Percentiles rank a stretch among this genome's conserved stretches.
Conservation (phyloP, 2,329 filamentous ascomycete genomes). For the Parascedosporium putredinis region DNA sequence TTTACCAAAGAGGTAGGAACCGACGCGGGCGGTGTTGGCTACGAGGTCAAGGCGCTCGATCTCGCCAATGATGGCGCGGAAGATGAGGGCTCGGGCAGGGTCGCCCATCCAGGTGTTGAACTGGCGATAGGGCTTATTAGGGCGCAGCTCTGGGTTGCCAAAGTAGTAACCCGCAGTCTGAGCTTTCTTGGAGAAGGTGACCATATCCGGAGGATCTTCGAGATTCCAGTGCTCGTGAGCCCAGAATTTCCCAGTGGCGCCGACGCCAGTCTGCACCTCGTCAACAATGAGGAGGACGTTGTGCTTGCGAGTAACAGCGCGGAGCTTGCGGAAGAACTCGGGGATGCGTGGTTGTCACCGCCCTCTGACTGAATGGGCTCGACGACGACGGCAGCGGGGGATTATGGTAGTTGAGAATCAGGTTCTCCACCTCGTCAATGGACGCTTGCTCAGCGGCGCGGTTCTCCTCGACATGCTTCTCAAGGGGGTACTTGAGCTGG, state of each 20-base stretch:
- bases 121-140: conserved; percentile 75
- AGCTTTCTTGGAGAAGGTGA: conserved; percentile 83
- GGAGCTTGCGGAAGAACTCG: conserved; percentile 66
- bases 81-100: conserved; percentile 64
- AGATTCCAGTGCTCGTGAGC: conserved; percentile 78
- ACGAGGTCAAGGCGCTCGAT: conserved; percentile 71
- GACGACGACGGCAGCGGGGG: conserved; percentile 65
- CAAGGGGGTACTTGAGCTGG: conserved; percentile 64
- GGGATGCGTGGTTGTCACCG: conserved; percentile 73
- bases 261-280: conserved; percentile 75
- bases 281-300: conserved; percentile 69
- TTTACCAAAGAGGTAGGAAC: conserved; percentile 65
- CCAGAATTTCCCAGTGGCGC: conserved; percentile 83
- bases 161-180: conserved; percentile 80
- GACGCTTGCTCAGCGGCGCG: conserved; percentile 60
- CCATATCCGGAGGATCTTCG: conserved; percentile 63
- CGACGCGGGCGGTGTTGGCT: conserved; percentile 64
- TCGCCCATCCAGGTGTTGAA: conserved; percentile 89
- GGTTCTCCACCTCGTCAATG: conserved; percentile 60
- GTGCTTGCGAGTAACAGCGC: conserved; percentile 60
- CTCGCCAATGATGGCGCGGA: conserved; percentile 68
- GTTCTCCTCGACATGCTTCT: conserved; percentile 60
- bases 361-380: conserved; percentile 79
- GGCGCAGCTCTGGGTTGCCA: conserved; percentile 60
- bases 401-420: conserved; percentile 57